phyloP scores from a whole-genome alignment of 2,329 filamentous ascomycete species.

The Tolypocladium endophyticum region DNA sequence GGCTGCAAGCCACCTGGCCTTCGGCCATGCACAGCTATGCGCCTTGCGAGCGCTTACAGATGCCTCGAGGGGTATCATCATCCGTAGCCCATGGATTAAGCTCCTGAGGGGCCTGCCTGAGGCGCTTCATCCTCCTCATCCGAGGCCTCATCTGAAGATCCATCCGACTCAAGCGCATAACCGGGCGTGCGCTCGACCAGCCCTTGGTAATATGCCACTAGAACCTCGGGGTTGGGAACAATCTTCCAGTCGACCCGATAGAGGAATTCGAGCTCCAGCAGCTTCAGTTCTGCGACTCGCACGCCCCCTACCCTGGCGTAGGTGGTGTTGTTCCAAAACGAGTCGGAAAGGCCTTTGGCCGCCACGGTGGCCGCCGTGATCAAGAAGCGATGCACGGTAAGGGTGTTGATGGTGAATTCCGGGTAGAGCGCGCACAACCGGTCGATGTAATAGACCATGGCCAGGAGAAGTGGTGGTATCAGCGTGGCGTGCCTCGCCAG shows the following conservation, averaged over 20 bases:
- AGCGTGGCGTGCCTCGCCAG: constrained; percentile 90
- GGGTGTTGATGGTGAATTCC: constrained; percentile 89
- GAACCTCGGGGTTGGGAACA: constrained; percentile 84
- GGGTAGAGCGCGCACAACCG: constrained; percentile 84
- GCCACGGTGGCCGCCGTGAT: constrained; percentile 94
- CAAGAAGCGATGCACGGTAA: constrained; percentile 94
- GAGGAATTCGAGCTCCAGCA: constrained; percentile 88
- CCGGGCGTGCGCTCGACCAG: constrained; percentile 59
- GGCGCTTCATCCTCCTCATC: constrained; percentile 24
- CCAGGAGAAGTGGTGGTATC: constrained; percentile 85
- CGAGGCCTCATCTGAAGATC: constrained; percentile 17
- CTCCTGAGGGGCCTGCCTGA: not conserved
- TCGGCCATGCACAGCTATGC: not conserved
- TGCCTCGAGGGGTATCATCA: constrained; percentile 6
- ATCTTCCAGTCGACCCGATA: constrained; percentile 94
- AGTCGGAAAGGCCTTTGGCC: constrained; percentile 90
- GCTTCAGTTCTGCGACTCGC: constrained; percentile 75
- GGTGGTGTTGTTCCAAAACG: constrained; percentile 96
- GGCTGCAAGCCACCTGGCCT: not conserved
- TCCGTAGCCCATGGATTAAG: not conserved
- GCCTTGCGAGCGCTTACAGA: not conserved
- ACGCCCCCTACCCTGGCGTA: constrained; percentile 93
- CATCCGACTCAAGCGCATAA: constrained; percentile 37
- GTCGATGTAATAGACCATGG: constrained; percentile 99
- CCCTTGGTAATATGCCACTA: constrained; percentile 87